Percentiles rank a stretch among this genome's conserved stretches.
phyloP scores from a whole-genome alignment of 164 flowering plant genomes.

The Vitis labrusca region DNA sequence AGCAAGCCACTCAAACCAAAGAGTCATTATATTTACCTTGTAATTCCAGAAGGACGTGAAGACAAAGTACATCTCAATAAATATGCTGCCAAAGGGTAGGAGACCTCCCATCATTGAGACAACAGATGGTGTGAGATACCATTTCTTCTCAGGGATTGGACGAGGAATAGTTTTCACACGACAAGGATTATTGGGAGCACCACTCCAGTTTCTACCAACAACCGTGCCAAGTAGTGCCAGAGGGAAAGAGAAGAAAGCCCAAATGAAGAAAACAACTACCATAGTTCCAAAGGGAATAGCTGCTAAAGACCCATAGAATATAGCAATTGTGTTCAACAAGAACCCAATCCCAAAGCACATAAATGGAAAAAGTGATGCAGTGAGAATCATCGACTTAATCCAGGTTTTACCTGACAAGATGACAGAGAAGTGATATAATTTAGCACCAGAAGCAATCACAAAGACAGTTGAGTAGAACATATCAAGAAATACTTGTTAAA shows the following conservation, averaged over 20 bases:
- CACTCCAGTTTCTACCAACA: conserved; percentile 98
- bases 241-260: conserved; percentile 98
- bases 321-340: conserved; percentile 86
- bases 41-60: conserved; percentile 99
- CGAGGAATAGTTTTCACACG: conserved; percentile 99
- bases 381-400: conserved; percentile 97
- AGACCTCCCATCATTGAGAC: conserved; percentile 98
- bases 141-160: conserved; percentile 97
- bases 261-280: conserved; percentile 92
- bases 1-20: too few relatives aligned
- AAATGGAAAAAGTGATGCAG: conserved; percentile 44
- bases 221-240: conserved; percentile 97
- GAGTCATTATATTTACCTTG: conserved; percentile 56
- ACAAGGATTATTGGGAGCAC: conserved; percentile 98
- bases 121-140: conserved; percentile 96
- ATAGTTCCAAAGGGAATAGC: conserved; percentile 99
- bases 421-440: conserved; percentile 2
- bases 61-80: conserved; percentile 98
- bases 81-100: conserved; percentile 96
- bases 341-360: conserved; percentile 62
- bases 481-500: not conserved
- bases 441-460: not conserved
- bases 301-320: conserved; percentile 96
- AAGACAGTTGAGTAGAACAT: too few relatives aligned
- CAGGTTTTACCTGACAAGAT: conserved; percentile 79